These are phyloP conservation scores for Chlamydomonas sp. DNA, from an alignment of 139 green algal species.

Conservation along the genomic window DNA sequence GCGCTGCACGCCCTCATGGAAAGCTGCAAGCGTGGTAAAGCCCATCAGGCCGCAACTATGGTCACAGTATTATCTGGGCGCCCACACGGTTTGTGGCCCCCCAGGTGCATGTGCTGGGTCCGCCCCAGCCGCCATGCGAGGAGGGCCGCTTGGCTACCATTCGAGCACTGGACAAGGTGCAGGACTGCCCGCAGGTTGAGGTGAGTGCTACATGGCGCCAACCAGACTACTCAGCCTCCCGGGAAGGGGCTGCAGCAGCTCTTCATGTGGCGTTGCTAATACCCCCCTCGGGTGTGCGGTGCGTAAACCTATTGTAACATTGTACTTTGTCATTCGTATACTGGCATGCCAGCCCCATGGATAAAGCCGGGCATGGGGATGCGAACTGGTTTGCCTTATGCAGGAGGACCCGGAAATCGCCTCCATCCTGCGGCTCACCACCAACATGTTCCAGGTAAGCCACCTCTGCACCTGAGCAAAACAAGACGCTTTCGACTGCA, in stretches of 20 bases:
- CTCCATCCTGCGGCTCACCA: constrained; percentile 54
- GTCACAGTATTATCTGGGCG: not conserved
- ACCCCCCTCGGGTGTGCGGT: no score
- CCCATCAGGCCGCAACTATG: not conserved
- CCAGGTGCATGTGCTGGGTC: constrained; percentile 56
- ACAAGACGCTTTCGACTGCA: no score
- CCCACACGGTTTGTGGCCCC: not conserved
- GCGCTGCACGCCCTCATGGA: no score
- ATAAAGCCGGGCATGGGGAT: not conserved
- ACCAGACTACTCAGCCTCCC: no score
- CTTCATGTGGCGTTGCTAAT: no score
- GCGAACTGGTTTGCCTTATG: not conserved
- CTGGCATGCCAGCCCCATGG: not conserved
- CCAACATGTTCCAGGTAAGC: constrained; percentile 38
- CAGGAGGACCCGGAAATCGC: constrained; percentile 53
- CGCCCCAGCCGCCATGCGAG: constrained; percentile 54
- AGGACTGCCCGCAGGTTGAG: not conserved
- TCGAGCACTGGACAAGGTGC: constrained; percentile 33
- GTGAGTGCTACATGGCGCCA: not conserved
- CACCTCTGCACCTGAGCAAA: no score
- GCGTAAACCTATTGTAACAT: not conserved
- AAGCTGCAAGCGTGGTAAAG: not conserved
- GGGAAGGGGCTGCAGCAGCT: no score
- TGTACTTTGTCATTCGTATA: not conserved
- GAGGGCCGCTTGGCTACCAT: constrained; percentile 44